Conservation (phyloP, 106 monocot genomes). For the Acorus gramineus region DNA sequence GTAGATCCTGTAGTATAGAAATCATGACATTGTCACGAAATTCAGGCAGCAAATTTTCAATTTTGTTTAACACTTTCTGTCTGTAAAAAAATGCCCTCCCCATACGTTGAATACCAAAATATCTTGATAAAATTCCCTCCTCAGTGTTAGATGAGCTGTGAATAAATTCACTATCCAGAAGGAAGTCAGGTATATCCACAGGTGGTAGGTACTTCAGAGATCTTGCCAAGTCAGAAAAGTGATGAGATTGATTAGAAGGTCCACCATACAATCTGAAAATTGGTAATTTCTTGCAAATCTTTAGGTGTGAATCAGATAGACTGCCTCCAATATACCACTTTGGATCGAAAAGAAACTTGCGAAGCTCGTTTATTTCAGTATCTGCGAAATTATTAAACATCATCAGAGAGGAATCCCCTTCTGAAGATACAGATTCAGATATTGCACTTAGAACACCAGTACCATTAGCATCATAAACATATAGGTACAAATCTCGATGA, state of each 20-base stretch:
- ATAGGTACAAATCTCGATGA: constrained; percentile 48
- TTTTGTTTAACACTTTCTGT: constrained; percentile 48
- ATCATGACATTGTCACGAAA: constrained; percentile 69
- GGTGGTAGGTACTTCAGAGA: constrained; percentile 68
- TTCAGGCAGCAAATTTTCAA: constrained; percentile 53
- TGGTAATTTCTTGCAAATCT: constrained; percentile 61
- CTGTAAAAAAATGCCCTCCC: constrained; percentile 54
- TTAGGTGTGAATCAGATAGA: constrained; percentile 52
- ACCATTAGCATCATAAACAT: constrained; percentile 64
- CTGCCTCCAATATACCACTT: constrained; percentile 69
- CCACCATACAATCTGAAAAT: constrained; percentile 57
- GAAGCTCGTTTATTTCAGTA: constrained; percentile 67
- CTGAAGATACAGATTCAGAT: constrained; percentile 36
- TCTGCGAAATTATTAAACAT: constrained; percentile 37
- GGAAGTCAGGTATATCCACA: constrained; percentile 37
- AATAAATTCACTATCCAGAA: constrained; percentile 64
- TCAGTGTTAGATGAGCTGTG: constrained; percentile 46
- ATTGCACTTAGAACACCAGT: constrained; percentile 65
- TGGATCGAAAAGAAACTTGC: constrained; percentile 70
- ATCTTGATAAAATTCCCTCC: constrained; percentile 62
- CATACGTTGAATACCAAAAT: constrained; percentile 66
- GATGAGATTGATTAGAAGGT: constrained; percentile 12
- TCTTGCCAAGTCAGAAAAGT: constrained; percentile 57
- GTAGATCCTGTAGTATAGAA: constrained; percentile 72
- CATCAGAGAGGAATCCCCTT: constrained; percentile 24